A percentile compares a stretch with the other conserved stretches of the same genome.
phyloP scores from a whole-genome alignment of 2,329 filamentous ascomycete species.

The Dactylellina cionopaga region DNA sequence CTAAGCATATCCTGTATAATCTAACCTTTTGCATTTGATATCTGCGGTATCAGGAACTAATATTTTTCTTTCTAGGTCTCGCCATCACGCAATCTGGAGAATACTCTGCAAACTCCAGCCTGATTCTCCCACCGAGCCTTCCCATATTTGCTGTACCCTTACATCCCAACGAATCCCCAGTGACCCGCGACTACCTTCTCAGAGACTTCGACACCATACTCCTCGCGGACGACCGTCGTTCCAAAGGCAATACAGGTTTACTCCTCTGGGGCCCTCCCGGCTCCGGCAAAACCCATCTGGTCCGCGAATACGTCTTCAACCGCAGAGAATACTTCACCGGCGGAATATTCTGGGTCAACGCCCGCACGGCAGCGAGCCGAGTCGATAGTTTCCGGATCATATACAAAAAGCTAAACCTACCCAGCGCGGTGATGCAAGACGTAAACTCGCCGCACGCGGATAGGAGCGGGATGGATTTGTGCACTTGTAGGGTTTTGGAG shows the following conservation, averaged over 20 bases:
- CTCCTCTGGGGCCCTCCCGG: constrained; percentile 73
- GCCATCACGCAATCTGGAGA: constrained; percentile 17
- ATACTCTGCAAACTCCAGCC: constrained; percentile 30
- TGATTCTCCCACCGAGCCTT: constrained; percentile 38
- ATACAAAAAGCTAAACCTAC: constrained; percentile 53
- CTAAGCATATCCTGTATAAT: too few relatives aligned
- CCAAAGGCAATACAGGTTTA: constrained; percentile 71
- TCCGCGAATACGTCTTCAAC: constrained; percentile 71
- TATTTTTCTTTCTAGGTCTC: constrained; percentile 1
- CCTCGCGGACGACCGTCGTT: constrained; percentile 67
- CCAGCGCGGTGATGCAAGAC: constrained; percentile 70
- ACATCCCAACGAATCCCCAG: constrained; percentile 68
- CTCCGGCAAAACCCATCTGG: constrained; percentile 75
- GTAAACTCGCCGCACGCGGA: constrained; percentile 68
- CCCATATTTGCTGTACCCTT: constrained; percentile 52
- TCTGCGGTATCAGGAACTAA: not conserved
- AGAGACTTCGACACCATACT: constrained; percentile 70
- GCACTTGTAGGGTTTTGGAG: constrained; percentile 68
- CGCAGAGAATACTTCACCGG: constrained; percentile 67
- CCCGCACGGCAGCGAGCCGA: constrained; percentile 61
- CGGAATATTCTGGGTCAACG: constrained; percentile 76
- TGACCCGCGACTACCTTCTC: constrained; percentile 71
- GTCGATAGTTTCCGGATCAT: constrained; percentile 43
- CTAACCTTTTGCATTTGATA: not conserved
- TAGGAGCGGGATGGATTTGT: constrained; percentile 61